Percentiles rank a stretch among this genome's conserved stretches.
Conservation (phyloP, 129 eudicot genomes). For the Centrapalus pauciflorus region DNA sequence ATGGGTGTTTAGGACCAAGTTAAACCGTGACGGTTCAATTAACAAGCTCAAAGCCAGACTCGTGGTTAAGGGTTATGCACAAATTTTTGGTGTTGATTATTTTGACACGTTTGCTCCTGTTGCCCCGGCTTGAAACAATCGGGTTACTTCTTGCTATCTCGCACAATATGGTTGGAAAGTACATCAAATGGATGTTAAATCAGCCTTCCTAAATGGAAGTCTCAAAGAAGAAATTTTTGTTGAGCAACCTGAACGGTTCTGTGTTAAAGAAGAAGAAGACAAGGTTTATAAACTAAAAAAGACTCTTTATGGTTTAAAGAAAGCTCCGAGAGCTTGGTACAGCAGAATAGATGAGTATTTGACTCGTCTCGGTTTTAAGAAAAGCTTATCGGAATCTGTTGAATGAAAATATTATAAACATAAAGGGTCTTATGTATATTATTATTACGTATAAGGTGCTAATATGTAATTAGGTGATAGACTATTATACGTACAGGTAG, state of each 20-base stretch:
- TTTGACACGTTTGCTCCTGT: slow-evolving; percentile 21
- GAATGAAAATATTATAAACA: no score
- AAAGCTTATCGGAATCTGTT: background rate
- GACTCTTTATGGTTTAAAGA: slow-evolving; percentile 24
- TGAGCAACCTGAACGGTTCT: slow-evolving; percentile 24
- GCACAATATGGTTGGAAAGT: slow-evolving; percentile 24
- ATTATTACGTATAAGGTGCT: no score
- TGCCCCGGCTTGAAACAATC: slow-evolving; percentile 22
- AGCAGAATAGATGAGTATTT: background rate
- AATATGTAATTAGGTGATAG: no score
- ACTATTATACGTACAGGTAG: no score
- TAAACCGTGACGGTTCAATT: no score
- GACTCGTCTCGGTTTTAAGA: background rate
- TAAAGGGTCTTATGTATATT: no score
- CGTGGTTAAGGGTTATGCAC: slow-evolving; percentile 28
- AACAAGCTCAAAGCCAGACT: slow-evolving; percentile 21
- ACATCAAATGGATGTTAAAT: no score
- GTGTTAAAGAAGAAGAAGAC: background rate
- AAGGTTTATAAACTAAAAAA: slow-evolving; percentile 25
- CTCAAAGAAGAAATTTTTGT: slow-evolving; percentile 26
- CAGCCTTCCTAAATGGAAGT: slow-evolving; percentile 25
- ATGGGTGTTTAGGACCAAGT: no score
- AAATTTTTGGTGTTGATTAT: slow-evolving; percentile 10
- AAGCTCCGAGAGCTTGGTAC: slow-evolving; percentile 22
- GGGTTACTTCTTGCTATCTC: slow-evolving; percentile 1